Base-by-base conservation (phyloP, 192 early-diverging fungal genomes). In the Coemansia sp. region DNA sequence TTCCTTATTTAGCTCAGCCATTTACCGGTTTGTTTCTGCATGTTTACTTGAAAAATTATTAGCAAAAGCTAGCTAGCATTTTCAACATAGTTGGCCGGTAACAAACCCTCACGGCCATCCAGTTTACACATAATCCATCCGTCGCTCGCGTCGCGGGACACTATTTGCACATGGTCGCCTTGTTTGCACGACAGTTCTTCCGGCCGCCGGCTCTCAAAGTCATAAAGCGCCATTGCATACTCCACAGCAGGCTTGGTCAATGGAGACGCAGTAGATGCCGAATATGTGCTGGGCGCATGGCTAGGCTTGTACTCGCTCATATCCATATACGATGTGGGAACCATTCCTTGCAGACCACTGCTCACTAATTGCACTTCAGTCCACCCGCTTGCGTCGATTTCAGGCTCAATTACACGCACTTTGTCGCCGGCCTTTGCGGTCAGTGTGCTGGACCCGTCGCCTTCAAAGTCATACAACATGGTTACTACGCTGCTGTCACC, bases 391-490 rank as follows among this genome's bases (percentile, higher is more conserved):
- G 65, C 65, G 27, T 70, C 76, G 45, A 25, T 57, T 17, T 79
- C 76, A 4, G 63, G 51, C 21, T 47, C 70, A 1, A 73, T 55
- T 6, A 79, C 58, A 0, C 60, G 57, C 60, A 73, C 70, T 2
- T 53, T 54, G 55, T 79, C 76, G 60, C 70, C 67, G 0, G 76
- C 50, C 3, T 52, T 58, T 3, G 72, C 70, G 3, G 62, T 60
- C 56, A 79, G 65, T 9, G 69, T 76, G 14, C 60, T 57, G 1
- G 65, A 56, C 2, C 69, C 65, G 39, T 76, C 75, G 24, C 75
- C 75, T 12, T 70, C 75, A 66, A 70, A 76, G 58, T 71, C 75
- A 11, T 76, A 76, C 25, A 71, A 27, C 49, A 76, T 65, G 3
- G 59, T 25, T 12, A 60, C 62, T 1, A 41, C 39, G 39, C 39